Conservation (phyloP, 2,329 filamentous ascomycete species). For the Myriosclerotinia scirpicola region DNA sequence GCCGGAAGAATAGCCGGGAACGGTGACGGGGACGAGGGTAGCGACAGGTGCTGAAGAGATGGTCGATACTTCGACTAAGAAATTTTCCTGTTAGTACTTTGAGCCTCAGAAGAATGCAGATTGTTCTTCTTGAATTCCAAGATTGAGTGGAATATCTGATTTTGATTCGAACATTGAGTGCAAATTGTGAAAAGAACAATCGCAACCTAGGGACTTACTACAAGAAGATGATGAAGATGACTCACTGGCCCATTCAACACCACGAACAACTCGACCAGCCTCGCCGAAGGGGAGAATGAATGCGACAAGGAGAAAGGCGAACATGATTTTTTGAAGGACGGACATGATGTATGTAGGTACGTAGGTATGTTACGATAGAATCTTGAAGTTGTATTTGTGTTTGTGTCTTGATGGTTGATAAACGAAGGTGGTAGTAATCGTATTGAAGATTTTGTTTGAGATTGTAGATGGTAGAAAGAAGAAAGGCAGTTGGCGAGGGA, state of each 20-base stretch:
- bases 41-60: not conserved
- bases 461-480: not conserved
- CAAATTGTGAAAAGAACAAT: not conserved
- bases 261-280: constrained; percentile 3
- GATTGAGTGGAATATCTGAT: too few species aligned
- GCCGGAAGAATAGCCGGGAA: too few species aligned
- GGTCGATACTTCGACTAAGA: not conserved
- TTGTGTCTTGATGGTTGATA: not conserved
- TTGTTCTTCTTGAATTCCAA: too few species aligned
- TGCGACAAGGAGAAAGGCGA: not conserved
- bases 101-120: not conserved
- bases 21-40: too few species aligned
- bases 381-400: not conserved
- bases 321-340: not conserved
- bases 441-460: not conserved
- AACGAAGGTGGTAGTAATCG: not conserved
- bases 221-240: not conserved
- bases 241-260: not conserved
- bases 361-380: too few species aligned
- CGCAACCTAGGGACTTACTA: not conserved
- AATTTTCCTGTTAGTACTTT: not conserved
- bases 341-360: not conserved
- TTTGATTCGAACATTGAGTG: too few species aligned
- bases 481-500: not conserved
- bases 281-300: not conserved